Evolutionary conservation across 768 basidiomycete species (phyloP), one percentile per base, ranked within the genome.

Genomic region (Auriculariales sp.): DNA sequence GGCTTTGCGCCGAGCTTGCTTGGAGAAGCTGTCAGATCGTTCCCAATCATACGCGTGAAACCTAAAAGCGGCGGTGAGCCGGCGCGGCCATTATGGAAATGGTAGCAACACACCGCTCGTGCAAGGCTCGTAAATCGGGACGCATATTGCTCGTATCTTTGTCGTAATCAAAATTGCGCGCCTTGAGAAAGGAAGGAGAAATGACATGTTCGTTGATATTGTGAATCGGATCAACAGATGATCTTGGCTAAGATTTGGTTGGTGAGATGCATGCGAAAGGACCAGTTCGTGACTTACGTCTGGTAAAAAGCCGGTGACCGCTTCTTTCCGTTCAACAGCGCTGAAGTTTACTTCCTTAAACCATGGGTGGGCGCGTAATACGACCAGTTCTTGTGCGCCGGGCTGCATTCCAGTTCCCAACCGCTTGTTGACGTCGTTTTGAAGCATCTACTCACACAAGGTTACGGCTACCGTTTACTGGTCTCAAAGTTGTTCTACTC

Each of bases 151-250:
- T 63, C 17, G 67, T 45, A 55, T 70, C 68, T 47, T 67, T 59
- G 22, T 67, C 65, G 28, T 67, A 65, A 47, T 69, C 70, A n/a
- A 69, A 58, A 55, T 70, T 71, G 47, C 66, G 57, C 4, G 70
- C 70, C 52, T 69, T 70, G 19, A 71, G 57, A 15, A 68, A 68
- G 56, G 69, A 70, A 58, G 70, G 69, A 53, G 70, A 69, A 17
- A 71, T 55, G 35, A 71, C 47, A 22, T 70, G 57, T 57, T 71
- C 70, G 47, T 71, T 68, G 12, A 71, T 56, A 55, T 70, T 69
- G 53, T 71, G 68, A 15, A 69, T 69, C 14, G 70, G 68, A 51
- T 71, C 69, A 52, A 71, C 48, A 22, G 19, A 27, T 15, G 28
- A 19, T 15, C 5, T 2, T 9, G 30, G 12, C 28, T 5, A 28